Evolutionary conservation across 352 stramenopile genomes (phyloP).

Genomic region (Blastocystis sp.): DNA sequence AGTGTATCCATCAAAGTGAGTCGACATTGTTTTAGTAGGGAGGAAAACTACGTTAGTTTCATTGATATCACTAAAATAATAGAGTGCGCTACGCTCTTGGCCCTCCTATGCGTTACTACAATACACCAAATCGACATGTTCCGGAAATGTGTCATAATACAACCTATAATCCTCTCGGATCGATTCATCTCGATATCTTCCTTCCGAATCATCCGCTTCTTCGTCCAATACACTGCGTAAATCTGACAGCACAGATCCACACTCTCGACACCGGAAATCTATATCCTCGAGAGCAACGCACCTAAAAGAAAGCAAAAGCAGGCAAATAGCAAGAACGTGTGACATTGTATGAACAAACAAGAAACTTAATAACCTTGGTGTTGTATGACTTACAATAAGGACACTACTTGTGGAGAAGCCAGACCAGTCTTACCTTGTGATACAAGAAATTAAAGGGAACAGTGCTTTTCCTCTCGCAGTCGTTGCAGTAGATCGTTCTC

Average conservation of each 20-base stretch:
- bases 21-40: neutral
- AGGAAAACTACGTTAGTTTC: slow-evolving; percentile 2
- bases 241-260: neutral
- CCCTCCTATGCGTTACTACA: neutral
- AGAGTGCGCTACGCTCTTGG: neutral
- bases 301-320: neutral
- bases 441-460: slow-evolving; percentile 56
- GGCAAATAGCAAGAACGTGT: neutral
- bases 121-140: neutral
- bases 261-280: neutral
- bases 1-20: neutral
- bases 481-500: slow-evolving; percentile 55
- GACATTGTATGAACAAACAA: slow-evolving; percentile 33
- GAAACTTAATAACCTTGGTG: slow-evolving; percentile 3
- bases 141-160: neutral
- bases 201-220: neutral
- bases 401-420: neutral
- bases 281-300: neutral
- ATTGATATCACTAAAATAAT: neutral
- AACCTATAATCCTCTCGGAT: neutral
- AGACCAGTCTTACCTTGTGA: slow-evolving; percentile 1
- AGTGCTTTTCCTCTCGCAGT: slow-evolving; percentile 22
- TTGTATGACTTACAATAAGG: slow-evolving; percentile 41
- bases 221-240: neutral
- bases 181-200: neutral